Percentiles rank a stretch among this genome's conserved stretches.
Conservation (phyloP, 768 basidiomycete species). For the Suillus variegatus region DNA sequence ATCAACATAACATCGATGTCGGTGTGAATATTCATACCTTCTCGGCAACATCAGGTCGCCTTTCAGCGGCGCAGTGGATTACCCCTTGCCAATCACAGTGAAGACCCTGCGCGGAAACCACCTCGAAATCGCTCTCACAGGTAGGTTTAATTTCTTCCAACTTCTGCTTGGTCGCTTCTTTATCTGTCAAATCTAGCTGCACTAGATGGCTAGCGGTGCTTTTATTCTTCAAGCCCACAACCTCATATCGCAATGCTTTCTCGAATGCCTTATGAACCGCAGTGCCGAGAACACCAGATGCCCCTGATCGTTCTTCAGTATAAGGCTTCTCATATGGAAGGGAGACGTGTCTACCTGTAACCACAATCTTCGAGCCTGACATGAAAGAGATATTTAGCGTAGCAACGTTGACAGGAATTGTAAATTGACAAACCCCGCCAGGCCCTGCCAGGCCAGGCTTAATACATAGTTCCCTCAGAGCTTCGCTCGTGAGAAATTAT, state of each 20-base stretch:
- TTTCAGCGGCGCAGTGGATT: constrained; percentile 94
- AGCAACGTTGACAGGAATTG: neutral
- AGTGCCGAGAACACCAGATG: constrained; percentile 88
- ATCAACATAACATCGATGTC: neutral
- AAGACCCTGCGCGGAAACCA: constrained; percentile 1
- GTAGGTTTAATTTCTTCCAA: constrained; percentile 64
- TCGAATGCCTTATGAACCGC: constrained; percentile 74
- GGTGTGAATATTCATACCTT: constrained; percentile 50
- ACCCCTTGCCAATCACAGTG: constrained; percentile 53
- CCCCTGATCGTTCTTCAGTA: constrained; percentile 51
- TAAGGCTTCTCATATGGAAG: neutral
- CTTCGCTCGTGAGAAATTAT: neutral
- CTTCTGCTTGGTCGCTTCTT: constrained; percentile 50
- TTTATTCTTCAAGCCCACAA: constrained; percentile 74
- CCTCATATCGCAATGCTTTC: constrained; percentile 36
- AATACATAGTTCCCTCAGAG: neutral
- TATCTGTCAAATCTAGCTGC: constrained; percentile 70
- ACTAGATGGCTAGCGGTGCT: constrained; percentile 54
- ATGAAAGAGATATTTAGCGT: neutral
- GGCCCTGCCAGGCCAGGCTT: too few relatives aligned
- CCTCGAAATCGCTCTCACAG: constrained; percentile 50
- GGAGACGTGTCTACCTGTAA: constrained; percentile 49
- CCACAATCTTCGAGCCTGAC: constrained; percentile 43
- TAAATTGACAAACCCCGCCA: neutral
- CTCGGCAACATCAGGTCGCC: constrained; percentile 91